Evolutionary conservation across 768 basidiomycete species (phyloP).

Genomic region (Russula olivacea): DNA sequence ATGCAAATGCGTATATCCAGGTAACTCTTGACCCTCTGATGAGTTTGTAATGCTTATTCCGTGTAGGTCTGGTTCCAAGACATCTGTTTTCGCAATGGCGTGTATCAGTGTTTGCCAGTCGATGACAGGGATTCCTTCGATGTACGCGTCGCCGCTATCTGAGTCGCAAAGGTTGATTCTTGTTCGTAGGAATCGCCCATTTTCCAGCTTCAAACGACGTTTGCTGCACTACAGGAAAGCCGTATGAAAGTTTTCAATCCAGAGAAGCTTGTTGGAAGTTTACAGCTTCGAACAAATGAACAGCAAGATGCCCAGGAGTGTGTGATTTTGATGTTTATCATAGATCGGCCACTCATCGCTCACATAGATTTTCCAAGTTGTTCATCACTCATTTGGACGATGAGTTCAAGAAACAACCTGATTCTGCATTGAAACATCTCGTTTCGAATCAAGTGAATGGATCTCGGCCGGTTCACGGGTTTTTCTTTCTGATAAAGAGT

Average conservation of each 20-base stretch:
- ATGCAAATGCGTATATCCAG: constrained; percentile 93
- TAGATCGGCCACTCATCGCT: constrained; percentile 7
- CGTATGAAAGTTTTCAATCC: constrained; percentile 74
- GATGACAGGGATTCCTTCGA: constrained; percentile 43
- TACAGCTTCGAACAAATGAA: constrained; percentile 73
- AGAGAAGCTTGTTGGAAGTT: constrained; percentile 72
- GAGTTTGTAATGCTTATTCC: constrained; percentile 6
- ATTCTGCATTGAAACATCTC: constrained; percentile 56
- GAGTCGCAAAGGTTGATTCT: not conserved
- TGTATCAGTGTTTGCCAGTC: constrained; percentile 68
- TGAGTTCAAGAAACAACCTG: constrained; percentile 80
- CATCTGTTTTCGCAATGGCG: constrained; percentile 69
- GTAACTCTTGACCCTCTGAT: constrained; percentile 34
- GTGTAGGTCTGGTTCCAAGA: constrained; percentile 89
- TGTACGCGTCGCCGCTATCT: constrained; percentile 28
- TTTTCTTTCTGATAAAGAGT: constrained; percentile 1
- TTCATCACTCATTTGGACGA: constrained; percentile 85
- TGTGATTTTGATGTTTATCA: constrained; percentile 25
- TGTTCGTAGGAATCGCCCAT: constrained; percentile 61
- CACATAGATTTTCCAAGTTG: constrained; percentile 79
- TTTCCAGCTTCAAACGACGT: constrained; percentile 71
- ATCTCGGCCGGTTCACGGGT: not conserved
- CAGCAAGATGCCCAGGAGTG: constrained; percentile 98
- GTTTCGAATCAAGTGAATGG: constrained; percentile 62
- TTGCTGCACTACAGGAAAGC: constrained; percentile 80